Conservation (phyloP, 1,284 basidiomycete species). For the Megacollybia platyphylla region DNA sequence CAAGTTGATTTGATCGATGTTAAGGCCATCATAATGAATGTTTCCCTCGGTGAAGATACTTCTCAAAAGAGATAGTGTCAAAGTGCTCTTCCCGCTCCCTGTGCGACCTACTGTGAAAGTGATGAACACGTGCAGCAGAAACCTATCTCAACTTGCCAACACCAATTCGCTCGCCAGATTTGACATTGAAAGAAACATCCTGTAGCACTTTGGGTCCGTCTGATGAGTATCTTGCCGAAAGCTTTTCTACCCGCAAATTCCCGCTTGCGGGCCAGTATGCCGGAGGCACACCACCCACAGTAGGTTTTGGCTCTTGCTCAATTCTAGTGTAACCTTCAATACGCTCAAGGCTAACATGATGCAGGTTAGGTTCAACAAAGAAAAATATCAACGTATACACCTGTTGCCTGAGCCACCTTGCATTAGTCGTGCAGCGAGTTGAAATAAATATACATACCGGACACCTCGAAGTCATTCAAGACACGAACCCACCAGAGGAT, state of each 20-base stretch:
- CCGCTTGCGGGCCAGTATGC: conserved; percentile 75
- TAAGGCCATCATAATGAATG: conserved; percentile 37
- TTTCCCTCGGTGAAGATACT: conserved; percentile 46
- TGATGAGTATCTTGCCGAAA: conserved; percentile 42
- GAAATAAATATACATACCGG: conserved; percentile 19
- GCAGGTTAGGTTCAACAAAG: not conserved
- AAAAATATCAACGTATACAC: not conserved
- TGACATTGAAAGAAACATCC: conserved; percentile 39
- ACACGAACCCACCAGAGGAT: conserved; percentile 42
- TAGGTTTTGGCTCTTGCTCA: conserved; percentile 53
- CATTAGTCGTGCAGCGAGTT: not conserved
- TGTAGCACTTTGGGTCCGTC: conserved; percentile 41
- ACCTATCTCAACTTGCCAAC: conserved; percentile 24
- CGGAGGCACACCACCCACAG: conserved; percentile 42
- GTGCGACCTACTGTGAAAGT: conserved; percentile 43
- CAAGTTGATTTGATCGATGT: conserved; percentile 41
- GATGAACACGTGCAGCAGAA: not conserved
- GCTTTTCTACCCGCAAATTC: conserved; percentile 47
- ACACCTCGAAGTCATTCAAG: conserved; percentile 48
- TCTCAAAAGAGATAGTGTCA: conserved; percentile 38
- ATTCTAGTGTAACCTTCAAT: conserved; percentile 62
- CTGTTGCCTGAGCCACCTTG: conserved; percentile 23
- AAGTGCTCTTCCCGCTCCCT: conserved; percentile 57
- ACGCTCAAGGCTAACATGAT: conserved; percentile 37
- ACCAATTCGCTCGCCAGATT: conserved; percentile 49